phyloP scores from a whole-genome alignment of 441 rosid species.

The Eugenia klotzschiana region DNA sequence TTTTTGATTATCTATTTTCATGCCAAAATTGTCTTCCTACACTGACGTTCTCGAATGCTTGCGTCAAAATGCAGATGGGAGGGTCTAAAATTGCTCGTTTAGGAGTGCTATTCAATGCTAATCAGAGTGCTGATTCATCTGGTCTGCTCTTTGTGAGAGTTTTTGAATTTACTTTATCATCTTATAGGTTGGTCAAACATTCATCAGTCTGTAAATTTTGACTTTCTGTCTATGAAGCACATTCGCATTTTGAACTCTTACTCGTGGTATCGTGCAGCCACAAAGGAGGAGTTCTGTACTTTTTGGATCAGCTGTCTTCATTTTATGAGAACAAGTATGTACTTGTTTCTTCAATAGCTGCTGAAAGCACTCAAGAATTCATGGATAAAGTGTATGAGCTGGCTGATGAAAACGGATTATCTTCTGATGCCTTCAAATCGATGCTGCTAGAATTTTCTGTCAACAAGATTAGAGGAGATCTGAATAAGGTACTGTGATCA shows the following conservation, averaged over 20 bases:
- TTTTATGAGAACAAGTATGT: conserved; percentile 57
- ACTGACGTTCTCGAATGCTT: neutral
- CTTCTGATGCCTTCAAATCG: conserved; percentile 46
- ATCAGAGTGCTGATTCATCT: conserved; percentile 31
- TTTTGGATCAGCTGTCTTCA: conserved; percentile 67
- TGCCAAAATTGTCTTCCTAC: neutral
- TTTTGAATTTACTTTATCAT: conserved; percentile 51
- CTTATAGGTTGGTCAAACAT: conserved; percentile 52
- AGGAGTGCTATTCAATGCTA: conserved; percentile 66
- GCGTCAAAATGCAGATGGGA: conserved; percentile 38
- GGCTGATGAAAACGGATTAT: conserved; percentile 56
- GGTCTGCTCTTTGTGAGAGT: conserved; percentile 54
- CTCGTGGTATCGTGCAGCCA: conserved; percentile 35
- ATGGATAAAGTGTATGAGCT: conserved; percentile 57
- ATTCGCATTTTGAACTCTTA: conserved; percentile 5
- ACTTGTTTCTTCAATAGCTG: conserved; percentile 30
- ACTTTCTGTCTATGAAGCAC: neutral
- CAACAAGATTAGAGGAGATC: conserved; percentile 27
- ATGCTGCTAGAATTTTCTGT: conserved; percentile 31
- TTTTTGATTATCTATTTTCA: conserved; percentile 6
- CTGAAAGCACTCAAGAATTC: conserved; percentile 39
- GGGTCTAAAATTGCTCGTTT: conserved; percentile 75
- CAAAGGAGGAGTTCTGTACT: conserved; percentile 54
- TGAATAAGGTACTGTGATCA: conserved; percentile 44
- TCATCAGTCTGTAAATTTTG: neutral